Conservation (phyloP, 352 stramenopile genomes). For the Globisporangium emineosum region DNA sequence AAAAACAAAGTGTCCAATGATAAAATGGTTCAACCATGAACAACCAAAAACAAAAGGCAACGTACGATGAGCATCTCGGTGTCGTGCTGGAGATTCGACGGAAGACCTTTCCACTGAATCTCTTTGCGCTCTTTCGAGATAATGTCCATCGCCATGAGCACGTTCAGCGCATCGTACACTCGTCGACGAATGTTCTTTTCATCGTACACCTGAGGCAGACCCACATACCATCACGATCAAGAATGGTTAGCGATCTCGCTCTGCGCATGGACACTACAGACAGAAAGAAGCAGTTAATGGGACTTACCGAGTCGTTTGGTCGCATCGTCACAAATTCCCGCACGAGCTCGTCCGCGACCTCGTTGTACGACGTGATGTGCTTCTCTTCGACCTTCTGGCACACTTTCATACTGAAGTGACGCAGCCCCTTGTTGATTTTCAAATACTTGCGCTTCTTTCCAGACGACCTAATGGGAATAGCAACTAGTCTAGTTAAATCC, state of each 20-base stretch:
- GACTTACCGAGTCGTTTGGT: conserved; percentile 64
- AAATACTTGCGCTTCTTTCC: conserved; percentile 77
- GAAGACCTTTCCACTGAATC: conserved; percentile 84
- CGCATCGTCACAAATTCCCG: conserved; percentile 87
- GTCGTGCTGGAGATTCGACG: conserved; percentile 82
- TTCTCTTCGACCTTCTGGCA: conserved; percentile 97
- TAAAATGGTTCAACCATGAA: neutral
- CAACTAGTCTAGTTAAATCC: neutral
- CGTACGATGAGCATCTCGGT: conserved; percentile 81
- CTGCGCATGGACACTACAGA: neutral
- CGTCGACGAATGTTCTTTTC: conserved; percentile 96
- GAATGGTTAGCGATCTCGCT: neutral
- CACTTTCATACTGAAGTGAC: conserved; percentile 96
- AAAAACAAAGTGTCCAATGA: neutral
- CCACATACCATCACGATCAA: neutral
- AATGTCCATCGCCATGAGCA: conserved; percentile 98
- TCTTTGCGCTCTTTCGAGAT: conserved; percentile 96
- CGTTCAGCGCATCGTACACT: conserved; percentile 97
- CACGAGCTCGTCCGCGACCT: conserved; percentile 93
- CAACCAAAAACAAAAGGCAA: neutral
- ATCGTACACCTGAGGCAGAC: conserved; percentile 70
- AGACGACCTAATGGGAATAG: conserved; percentile 29
- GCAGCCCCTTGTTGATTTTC: conserved; percentile 91
- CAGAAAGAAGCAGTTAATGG: neutral
- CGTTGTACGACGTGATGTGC: conserved; percentile 94